Conservation (phyloP, 2,329 filamentous ascomycete genomes). For the Coniochaeta prunicola region DNA sequence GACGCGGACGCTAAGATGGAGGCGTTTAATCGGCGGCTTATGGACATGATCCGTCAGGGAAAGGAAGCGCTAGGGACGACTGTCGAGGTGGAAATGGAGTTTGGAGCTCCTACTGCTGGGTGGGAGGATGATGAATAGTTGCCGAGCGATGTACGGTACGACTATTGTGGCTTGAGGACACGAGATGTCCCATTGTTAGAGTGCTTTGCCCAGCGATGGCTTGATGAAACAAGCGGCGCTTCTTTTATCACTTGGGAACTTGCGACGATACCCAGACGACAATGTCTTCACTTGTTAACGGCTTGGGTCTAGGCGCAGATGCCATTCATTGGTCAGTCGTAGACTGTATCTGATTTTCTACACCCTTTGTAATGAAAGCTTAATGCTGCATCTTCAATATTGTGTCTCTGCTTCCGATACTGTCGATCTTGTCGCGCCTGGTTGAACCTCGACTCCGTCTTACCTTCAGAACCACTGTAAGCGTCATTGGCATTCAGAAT, state of each 20-base stretch:
- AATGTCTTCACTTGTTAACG: neutral
- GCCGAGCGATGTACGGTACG: neutral
- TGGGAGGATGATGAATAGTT: neutral
- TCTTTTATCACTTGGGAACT: neutral
- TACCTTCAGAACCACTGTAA: neutral
- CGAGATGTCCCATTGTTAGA: neutral
- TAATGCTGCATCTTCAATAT: neutral
- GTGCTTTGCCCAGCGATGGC: neutral
- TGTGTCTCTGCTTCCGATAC: neutral
- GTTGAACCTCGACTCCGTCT: neutral
- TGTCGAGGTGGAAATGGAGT: constrained; percentile 49
- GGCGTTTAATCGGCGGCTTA: constrained; percentile 70
- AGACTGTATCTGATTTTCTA: neutral
- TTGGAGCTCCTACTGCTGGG: neutral
- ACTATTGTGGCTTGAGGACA: neutral
- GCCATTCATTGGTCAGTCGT: neutral
- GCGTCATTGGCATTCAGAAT: neutral
- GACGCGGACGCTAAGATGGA: constrained; percentile 74
- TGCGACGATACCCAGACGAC: neutral
- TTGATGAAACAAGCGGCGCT: neutral
- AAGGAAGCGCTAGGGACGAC: constrained; percentile 76
- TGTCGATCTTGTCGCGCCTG: neutral
- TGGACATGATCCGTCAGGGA: constrained; percentile 84
- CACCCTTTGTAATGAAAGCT: neutral
- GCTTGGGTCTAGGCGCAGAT: neutral